Percentiles rank a stretch among this genome's conserved stretches.
Conservation (phyloP, 2,329 filamentous ascomycete species). For the Cadophora sp. region DNA sequence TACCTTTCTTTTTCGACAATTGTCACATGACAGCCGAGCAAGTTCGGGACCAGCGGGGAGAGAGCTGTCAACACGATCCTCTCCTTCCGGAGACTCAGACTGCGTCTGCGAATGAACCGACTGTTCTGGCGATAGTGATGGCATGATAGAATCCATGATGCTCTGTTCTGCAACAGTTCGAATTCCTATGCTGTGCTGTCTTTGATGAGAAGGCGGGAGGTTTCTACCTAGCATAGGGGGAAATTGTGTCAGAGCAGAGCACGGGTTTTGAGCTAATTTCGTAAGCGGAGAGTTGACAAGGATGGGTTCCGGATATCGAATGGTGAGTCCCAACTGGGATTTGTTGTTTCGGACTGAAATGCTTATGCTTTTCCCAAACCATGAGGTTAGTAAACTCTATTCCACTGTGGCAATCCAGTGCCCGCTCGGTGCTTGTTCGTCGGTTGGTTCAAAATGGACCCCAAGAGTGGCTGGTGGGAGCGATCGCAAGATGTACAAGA, state of each 20-base stretch:
- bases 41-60: background rate
- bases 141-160: background rate
- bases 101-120: background rate
- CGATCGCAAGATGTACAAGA: no score
- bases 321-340: background rate
- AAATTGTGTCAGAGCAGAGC: background rate
- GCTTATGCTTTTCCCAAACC: slow-evolving; percentile 6
- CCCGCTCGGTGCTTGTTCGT: no score
- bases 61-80: background rate
- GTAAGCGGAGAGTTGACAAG: background rate
- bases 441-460: no score
- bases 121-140: background rate
- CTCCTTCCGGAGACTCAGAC: slow-evolving; percentile 6
- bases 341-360: background rate
- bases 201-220: background rate
- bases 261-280: background rate
- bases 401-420: background rate
- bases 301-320: background rate
- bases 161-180: background rate
- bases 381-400: background rate
- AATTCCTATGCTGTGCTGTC: background rate
- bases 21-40: slow-evolving; percentile 17
- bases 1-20: slow-evolving; percentile 16
- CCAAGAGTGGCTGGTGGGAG: no score
- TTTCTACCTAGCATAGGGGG: background rate